These are phyloP conservation scores for Blakeslea trispora DNA, from an alignment of 371 early-diverging fungal species.

Conservation along the genomic window DNA sequence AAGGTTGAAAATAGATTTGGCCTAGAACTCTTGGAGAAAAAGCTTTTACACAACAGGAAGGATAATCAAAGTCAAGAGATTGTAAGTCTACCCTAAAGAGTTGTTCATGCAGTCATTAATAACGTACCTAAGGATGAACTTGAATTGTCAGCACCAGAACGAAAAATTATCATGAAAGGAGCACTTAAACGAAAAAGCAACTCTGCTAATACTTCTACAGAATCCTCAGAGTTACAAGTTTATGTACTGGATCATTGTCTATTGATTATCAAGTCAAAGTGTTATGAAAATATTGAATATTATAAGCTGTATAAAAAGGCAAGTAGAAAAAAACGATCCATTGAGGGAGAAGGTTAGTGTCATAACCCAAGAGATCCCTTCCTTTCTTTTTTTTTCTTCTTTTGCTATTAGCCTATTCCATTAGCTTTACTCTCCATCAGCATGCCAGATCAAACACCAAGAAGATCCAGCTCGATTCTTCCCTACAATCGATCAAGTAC, in stretches of 20 bases:
- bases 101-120: no score
- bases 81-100: conserved; percentile 14
- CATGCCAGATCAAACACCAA: conserved; percentile 55
- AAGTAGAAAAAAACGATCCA: not conserved
- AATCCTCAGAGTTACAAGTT: conserved; percentile 70
- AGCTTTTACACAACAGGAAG: conserved; percentile 59
- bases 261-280: conserved; percentile 69
- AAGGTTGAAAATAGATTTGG: conserved; percentile 70
- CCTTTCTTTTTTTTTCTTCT: no score
- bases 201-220: conserved; percentile 24
- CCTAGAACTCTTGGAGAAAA: conserved; percentile 22
- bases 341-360: no score
- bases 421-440: conserved; percentile 68
- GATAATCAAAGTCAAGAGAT: conserved; percentile 43
- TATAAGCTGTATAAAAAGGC: conserved; percentile 42
- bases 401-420: conserved; percentile 74
- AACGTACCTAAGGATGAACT: conserved; percentile 54
- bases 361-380: no score
- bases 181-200: conserved; percentile 66
- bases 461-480: conserved; percentile 39
- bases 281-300: conserved; percentile 29
- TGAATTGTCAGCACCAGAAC: conserved; percentile 56
- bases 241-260: conserved; percentile 88
- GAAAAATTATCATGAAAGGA: conserved; percentile 80
- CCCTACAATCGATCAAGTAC: conserved; percentile 34